Base-by-base conservation (phyloP, 129 eudicot species). In the Lactuca sativa region DNA sequence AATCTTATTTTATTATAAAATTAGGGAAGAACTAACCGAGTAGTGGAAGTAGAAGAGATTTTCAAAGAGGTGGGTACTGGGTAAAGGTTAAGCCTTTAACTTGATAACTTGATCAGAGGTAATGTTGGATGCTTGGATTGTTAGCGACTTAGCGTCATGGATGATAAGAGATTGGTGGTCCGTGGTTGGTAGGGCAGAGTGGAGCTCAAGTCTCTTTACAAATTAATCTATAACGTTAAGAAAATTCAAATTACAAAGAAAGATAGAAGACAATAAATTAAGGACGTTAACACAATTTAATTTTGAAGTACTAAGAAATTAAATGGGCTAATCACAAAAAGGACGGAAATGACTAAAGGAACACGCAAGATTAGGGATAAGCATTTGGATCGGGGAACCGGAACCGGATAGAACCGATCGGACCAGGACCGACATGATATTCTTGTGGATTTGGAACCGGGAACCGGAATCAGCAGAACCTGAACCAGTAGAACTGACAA, bases 171-270 rank as follows among this genome's bases (percentile, higher is more conserved):
- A 74, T 56, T 25, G 64, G 74, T 48, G 68, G 75, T 56, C 15
- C 59, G 74, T 48, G 68, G 75, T 69, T 38, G 75, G 79, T 66
- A 12, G 44, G 49, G 66, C 25, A 21, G 64, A 17, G 62, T 70
- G 66, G 32, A 70, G 56, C 51, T 47, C 68, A 49, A 17, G 62
- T 59, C 62, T 32, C 59, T 47, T 47, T 60, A 48, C 59, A 30
- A 36, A 11, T 62, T 51, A 37, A 61, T 54, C 44, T 55, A 47
- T 32, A 56, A 62, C 62, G 69, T 73, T 62, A 36, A 17, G 9
- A 57, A 64, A 25, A 21, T 63, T 55, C n/a, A 64, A 64, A 54
- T 55, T 36, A 32, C 44, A 48, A 60, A 15, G 38, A 49, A 48
- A 68, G 14, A 51, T 13, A 30, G 47, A 52, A 31, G 2, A 33